A percentile compares a stretch with the other conserved stretches of the same genome.
Evolutionary conservation across 192 early-diverging fungal species (phyloP).

Genomic region (Coemansia javaensis): DNA sequence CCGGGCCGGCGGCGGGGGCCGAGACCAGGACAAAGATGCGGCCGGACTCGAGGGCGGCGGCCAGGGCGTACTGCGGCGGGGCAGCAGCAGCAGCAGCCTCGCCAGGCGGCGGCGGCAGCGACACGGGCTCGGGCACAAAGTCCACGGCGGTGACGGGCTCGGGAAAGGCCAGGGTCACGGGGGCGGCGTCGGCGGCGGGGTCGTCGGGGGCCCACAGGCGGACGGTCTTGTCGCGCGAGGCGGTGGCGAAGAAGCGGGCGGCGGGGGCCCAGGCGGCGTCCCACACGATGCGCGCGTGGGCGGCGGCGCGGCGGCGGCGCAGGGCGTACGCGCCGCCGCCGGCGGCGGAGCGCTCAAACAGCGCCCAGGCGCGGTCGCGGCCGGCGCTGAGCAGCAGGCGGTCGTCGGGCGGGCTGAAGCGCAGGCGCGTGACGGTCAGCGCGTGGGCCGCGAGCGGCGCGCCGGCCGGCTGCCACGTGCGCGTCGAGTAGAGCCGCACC

Average conservation of each 20-base stretch:
- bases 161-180: slow-evolving; percentile 63
- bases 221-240: slow-evolving; percentile 86
- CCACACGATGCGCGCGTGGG: slow-evolving; percentile 95
- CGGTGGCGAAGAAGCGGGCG: slow-evolving; percentile 79
- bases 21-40: slow-evolving; percentile 56
- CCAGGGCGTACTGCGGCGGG: slow-evolving; percentile 62
- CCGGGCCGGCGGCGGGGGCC: neutral
- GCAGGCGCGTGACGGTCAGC: slow-evolving; percentile 77
- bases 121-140: slow-evolving; percentile 58
- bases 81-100: slow-evolving; percentile 4
- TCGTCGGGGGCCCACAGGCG: slow-evolving; percentile 62
- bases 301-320: slow-evolving; percentile 55
- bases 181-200: slow-evolving; percentile 19
- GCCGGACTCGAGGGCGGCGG: slow-evolving; percentile 81
- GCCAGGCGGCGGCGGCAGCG: no score
- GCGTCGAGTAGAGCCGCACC: slow-evolving; percentile 33
- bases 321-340: slow-evolving; percentile 58
- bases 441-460: slow-evolving; percentile 69
- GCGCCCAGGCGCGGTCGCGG: slow-evolving; percentile 82
- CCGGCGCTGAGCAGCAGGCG: slow-evolving; percentile 71
- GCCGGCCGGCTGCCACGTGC: slow-evolving; percentile 25
- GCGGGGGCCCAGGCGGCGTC: slow-evolving; percentile 78
- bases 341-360: slow-evolving; percentile 71
- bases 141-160: slow-evolving; percentile 83
- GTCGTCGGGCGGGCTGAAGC: slow-evolving; percentile 67